Evolutionary conservation across 148 eudicot species (phyloP).

Genomic region (Silene latifolia): DNA sequence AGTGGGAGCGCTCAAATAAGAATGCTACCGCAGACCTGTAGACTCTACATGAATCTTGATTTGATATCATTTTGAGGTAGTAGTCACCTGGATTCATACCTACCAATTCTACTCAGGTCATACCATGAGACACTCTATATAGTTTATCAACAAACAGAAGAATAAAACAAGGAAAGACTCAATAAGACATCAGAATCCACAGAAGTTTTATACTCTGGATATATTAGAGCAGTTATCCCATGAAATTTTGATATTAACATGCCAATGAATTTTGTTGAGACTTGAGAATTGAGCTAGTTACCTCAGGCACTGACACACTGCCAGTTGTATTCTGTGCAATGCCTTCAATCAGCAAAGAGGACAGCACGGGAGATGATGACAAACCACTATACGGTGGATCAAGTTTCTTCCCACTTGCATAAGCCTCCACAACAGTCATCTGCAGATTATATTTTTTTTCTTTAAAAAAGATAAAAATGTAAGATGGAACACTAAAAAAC

Average conservation of each 20-base stretch:
- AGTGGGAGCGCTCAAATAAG: background rate
- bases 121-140: constrained; percentile 1
- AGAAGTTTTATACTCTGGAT: background rate
- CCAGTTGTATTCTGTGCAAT: constrained; percentile 91
- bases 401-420: constrained; percentile 57
- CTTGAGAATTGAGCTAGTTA: constrained; percentile 27
- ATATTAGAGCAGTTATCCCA: background rate
- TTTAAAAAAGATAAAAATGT: background rate
- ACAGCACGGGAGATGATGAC: constrained; percentile 34
- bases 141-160: background rate
- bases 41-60: background rate
- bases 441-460: constrained; percentile 21
- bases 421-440: constrained; percentile 94
- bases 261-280: background rate
- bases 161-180: background rate
- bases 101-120: background rate
- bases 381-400: constrained; percentile 52
- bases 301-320: constrained; percentile 83
- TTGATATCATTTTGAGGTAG: background rate
- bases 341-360: constrained; percentile 67
- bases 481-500: background rate
- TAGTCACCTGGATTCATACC: background rate
- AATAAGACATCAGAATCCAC: constrained; percentile 2
- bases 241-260: background rate
- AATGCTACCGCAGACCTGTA: background rate